phyloP scores from a whole-genome alignment of 495 filamentous ascomycete genomes.

The Geoglossum glabrum region DNA sequence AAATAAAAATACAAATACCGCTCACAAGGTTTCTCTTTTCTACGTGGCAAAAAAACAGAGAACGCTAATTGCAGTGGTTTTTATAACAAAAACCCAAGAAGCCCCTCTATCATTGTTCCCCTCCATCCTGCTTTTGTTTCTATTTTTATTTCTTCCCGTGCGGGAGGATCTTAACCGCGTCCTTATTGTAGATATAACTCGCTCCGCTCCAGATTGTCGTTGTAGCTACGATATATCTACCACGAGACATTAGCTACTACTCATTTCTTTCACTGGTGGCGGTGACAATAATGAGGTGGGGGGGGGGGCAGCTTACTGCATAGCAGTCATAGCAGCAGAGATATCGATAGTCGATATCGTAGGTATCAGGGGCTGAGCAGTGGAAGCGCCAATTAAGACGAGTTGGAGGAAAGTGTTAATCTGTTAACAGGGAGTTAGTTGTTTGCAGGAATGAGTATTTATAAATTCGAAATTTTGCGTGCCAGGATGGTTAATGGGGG shows the following conservation, averaged over 20 bases:
- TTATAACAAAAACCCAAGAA: too few species aligned
- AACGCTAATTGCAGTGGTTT: too few species aligned
- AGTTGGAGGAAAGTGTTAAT: slow-evolving; percentile 66
- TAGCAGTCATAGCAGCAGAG: slow-evolving; percentile 32
- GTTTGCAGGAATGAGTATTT: not conserved
- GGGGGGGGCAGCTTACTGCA: slow-evolving; percentile 43
- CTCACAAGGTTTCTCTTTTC: too few species aligned
- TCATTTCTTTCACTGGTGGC: too few species aligned
- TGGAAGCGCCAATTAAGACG: slow-evolving; percentile 55
- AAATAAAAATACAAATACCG: too few species aligned
- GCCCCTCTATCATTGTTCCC: not conserved
- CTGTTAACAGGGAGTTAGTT: not conserved
- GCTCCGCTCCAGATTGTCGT: slow-evolving; percentile 74
- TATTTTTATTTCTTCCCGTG: slow-evolving; percentile 18
- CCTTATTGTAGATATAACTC: slow-evolving; percentile 62
- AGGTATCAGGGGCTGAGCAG: slow-evolving; percentile 50
- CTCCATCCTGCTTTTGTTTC: too few species aligned
- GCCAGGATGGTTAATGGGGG: too few species aligned
- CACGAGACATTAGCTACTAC: too few species aligned
- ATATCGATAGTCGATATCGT: slow-evolving; percentile 39
- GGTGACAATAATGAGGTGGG: too few species aligned
- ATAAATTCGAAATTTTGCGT: too few species aligned
- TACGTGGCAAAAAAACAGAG: too few species aligned
- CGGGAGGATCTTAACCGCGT: slow-evolving; percentile 60
- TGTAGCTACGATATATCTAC: slow-evolving; percentile 53